These are phyloP conservation scores for Proliferodiscus dingleyae DNA, from an alignment of 2,329 filamentous ascomycete genomes.

Conservation along the genomic window DNA sequence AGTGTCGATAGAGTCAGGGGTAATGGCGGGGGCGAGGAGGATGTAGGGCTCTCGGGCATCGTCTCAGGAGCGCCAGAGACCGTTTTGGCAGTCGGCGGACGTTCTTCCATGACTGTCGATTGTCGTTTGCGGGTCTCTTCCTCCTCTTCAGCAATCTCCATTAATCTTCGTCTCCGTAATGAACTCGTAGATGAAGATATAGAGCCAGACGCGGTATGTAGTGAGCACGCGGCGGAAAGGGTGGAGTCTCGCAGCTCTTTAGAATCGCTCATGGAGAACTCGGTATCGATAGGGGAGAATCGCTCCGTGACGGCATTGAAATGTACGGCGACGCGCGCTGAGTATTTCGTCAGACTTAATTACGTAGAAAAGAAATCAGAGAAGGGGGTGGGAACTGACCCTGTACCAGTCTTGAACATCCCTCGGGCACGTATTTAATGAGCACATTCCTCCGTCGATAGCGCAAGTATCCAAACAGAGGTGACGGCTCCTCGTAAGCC, in stretches of 20 bases:
- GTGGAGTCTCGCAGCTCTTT: constrained; percentile 83
- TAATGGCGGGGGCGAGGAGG: constrained; percentile 11
- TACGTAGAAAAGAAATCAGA: background rate
- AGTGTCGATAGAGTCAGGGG: too few species aligned
- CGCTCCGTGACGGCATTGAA: constrained; percentile 62
- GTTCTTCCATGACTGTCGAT: constrained; percentile 47
- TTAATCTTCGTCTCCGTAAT: constrained; percentile 67
- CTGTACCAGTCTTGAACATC: constrained; percentile 85
- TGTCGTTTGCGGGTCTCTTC: constrained; percentile 56
- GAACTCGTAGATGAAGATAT: constrained; percentile 82
- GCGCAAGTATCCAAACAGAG: constrained; percentile 85
- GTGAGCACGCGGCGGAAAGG: constrained; percentile 79
- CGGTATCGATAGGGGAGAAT: constrained; percentile 82
- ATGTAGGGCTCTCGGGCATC: constrained; percentile 10
- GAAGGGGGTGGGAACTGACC: constrained; percentile 50
- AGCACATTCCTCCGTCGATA: constrained; percentile 87
- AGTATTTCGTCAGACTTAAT: constrained; percentile 18
- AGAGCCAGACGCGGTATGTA: constrained; percentile 83
- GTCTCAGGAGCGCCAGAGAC: constrained; percentile 11
- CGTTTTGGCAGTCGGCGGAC: constrained; percentile 25
- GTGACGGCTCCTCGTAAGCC: constrained; percentile 76
- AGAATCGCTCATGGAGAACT: constrained; percentile 68
- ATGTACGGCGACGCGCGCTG: constrained; percentile 77
- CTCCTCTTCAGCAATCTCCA: constrained; percentile 90
- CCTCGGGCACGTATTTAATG: constrained; percentile 88